Conservation (phyloP, 495 filamentous ascomycete species). For the Venustampulla echinocandica region DNA sequence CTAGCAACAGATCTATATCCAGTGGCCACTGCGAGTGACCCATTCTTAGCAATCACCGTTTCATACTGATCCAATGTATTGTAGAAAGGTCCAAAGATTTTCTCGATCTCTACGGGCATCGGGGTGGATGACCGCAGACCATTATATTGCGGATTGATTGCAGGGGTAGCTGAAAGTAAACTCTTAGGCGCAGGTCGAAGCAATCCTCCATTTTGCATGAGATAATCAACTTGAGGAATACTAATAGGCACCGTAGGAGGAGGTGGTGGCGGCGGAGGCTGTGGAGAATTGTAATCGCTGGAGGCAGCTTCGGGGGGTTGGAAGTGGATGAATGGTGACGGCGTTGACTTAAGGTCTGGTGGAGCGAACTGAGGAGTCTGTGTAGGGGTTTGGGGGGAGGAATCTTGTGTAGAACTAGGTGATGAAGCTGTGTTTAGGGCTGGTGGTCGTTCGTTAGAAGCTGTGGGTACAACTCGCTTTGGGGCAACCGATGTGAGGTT, state of each 20-base stretch:
- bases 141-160: constrained; percentile 32
- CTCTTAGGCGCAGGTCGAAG: constrained; percentile 53
- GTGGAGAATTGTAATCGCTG: constrained; percentile 31
- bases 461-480: constrained; percentile 34
- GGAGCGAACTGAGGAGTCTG: constrained; percentile 19
- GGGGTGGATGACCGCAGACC: constrained; percentile 32
- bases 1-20: constrained; percentile 93
- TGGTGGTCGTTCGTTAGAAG: constrained; percentile 2
- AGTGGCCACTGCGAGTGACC: constrained; percentile 90
- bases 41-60: constrained; percentile 68
- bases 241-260: constrained; percentile 59
- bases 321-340: constrained; percentile 20
- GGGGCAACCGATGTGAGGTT: constrained; percentile 60
- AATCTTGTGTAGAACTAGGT: constrained; percentile 18
- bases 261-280: constrained; percentile 74
- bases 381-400: constrained; percentile 22
- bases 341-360: constrained; percentile 15
- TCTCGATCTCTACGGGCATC: constrained; percentile 50
- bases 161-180: constrained; percentile 44
- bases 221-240: constrained; percentile 78
- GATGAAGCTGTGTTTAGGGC: constrained; percentile 17
- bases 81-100: constrained; percentile 70
- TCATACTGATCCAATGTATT: constrained; percentile 78
- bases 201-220: constrained; percentile 79
- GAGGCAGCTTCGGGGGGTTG: constrained; percentile 12